Percentiles rank a stretch among this genome's conserved stretches.
These are phyloP conservation scores for Dipteronia sinensis DNA, from an alignment of 345 rosid species.

Conservation along the genomic window DNA sequence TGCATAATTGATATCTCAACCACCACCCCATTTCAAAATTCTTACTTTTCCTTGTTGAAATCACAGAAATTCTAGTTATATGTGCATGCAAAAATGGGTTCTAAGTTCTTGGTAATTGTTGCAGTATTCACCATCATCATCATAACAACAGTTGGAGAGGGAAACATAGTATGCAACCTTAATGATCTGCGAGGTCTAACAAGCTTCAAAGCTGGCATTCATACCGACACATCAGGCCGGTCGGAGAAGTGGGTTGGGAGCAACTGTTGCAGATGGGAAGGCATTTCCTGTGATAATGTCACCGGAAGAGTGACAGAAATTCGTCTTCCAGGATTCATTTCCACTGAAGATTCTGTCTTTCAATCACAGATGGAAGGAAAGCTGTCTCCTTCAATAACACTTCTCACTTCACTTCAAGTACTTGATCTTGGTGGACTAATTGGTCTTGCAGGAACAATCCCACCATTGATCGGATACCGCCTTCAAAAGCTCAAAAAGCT, in stretches of 20 bases:
- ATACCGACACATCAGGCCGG: slow-evolving; percentile 45
- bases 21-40: slow-evolving; percentile 2
- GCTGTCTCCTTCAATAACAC: slow-evolving; percentile 46
- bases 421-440: slow-evolving; percentile 59
- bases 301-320: slow-evolving; percentile 50
- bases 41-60: slow-evolving; percentile 8
- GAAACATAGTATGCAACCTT: slow-evolving; percentile 32
- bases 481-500: slow-evolving; percentile 43
- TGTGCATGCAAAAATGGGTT: slow-evolving; percentile 35
- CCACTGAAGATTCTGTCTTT: slow-evolving; percentile 31
- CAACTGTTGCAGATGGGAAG: slow-evolving; percentile 56
- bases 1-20: background rate
- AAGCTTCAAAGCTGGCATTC: slow-evolving; percentile 44
- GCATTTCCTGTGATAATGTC: slow-evolving; percentile 40
- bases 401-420: slow-evolving; percentile 44
- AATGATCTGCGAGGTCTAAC: slow-evolving; percentile 46
- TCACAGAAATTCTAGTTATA: slow-evolving; percentile 5
- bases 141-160: slow-evolving; percentile 7
- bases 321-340: slow-evolving; percentile 49
- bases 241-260: slow-evolving; percentile 43
- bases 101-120: slow-evolving; percentile 24
- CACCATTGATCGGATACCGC: slow-evolving; percentile 41
- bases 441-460: slow-evolving; percentile 45
- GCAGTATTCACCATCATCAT: slow-evolving; percentile 20
- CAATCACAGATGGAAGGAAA: slow-evolving; percentile 51